Evolutionary conservation across 1,284 basidiomycete genomes (phyloP).

Genomic region (Cryptococcus sp.): DNA sequence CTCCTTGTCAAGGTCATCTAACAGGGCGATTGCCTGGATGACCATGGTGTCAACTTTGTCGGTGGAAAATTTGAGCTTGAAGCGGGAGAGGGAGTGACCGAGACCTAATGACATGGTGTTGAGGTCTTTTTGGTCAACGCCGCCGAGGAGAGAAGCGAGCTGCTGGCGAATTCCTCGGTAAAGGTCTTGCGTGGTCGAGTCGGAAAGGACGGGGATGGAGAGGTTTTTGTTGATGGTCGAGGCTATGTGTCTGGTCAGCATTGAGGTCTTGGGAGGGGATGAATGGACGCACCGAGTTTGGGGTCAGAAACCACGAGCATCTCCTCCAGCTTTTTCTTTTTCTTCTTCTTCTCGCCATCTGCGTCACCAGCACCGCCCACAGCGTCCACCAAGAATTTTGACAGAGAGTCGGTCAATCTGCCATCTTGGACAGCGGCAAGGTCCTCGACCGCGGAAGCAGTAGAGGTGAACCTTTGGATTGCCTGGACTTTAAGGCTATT

Average conservation of each 20-base stretch:
- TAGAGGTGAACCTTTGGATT: slow-evolving; percentile 93
- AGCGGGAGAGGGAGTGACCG: slow-evolving; percentile 92
- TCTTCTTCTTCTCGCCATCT: slow-evolving; percentile 51
- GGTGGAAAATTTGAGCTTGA: slow-evolving; percentile 98
- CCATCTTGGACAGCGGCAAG: slow-evolving; percentile 89
- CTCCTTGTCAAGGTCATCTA: slow-evolving; percentile 99
- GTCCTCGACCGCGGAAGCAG: slow-evolving; percentile 98
- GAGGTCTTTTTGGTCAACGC: slow-evolving; percentile 90
- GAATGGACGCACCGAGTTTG: slow-evolving; percentile 72
- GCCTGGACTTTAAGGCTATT: slow-evolving; percentile 87
- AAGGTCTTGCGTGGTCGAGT: slow-evolving; percentile 71
- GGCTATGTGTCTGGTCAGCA: slow-evolving; percentile 54
- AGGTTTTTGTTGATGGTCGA: slow-evolving; percentile 91
- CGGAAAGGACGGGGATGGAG: slow-evolving; percentile 79
- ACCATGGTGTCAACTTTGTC: slow-evolving; percentile 99
- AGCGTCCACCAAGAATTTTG: slow-evolving; percentile 89
- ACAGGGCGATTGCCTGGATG: slow-evolving; percentile 95
- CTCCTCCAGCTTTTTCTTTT: slow-evolving; percentile 79
- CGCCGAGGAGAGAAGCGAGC: slow-evolving; percentile 80
- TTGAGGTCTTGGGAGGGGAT: background rate
- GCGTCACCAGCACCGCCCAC: slow-evolving; percentile 59
- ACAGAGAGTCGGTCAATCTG: slow-evolving; percentile 87
- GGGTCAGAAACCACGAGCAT: slow-evolving; percentile 84
- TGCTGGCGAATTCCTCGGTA: slow-evolving; percentile 96
- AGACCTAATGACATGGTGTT: slow-evolving; percentile 98